A percentile compares a stretch with the other conserved stretches of the same genome.
phyloP scores from a whole-genome alignment of 2,329 filamentous ascomycete genomes.

The Cercospora berteroae region DNA sequence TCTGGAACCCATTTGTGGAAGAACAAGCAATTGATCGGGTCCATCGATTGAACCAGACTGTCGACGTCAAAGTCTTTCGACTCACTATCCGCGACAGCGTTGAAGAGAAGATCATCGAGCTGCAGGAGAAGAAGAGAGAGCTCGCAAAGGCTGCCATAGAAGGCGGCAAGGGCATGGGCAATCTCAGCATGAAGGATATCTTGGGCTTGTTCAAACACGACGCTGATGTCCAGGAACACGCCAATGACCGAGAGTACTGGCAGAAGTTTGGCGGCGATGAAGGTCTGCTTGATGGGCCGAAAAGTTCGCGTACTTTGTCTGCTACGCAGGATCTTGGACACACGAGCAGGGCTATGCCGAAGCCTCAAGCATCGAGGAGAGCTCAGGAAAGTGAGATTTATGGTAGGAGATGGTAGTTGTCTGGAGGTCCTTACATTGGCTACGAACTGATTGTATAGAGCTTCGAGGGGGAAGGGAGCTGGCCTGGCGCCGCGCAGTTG shows the following conservation, averaged over 20 bases:
- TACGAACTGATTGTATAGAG: background rate
- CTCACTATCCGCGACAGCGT: slow-evolving; percentile 83
- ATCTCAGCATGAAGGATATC: slow-evolving; percentile 90
- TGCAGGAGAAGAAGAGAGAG: slow-evolving; percentile 90
- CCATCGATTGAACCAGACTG: slow-evolving; percentile 93
- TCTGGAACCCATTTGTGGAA: slow-evolving; percentile 98
- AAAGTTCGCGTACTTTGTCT: slow-evolving; percentile 1
- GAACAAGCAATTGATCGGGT: slow-evolving; percentile 98
- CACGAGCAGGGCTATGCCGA: slow-evolving; percentile 15
- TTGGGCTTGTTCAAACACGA: slow-evolving; percentile 81
- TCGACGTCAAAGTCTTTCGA: slow-evolving; percentile 93
- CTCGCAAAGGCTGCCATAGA: slow-evolving; percentile 92
- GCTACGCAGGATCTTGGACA: slow-evolving; percentile 13
- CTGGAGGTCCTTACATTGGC: background rate
- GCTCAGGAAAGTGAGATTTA: slow-evolving; percentile 38
- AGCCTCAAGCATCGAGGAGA: slow-evolving; percentile 24
- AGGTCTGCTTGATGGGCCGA: slow-evolving; percentile 37
- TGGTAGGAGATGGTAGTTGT: slow-evolving; percentile 36
- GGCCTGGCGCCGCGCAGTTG: background rate
- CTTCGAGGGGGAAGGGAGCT: background rate
- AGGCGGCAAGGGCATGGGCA: slow-evolving; percentile 72
- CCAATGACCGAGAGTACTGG: slow-evolving; percentile 45
- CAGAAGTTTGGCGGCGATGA: slow-evolving; percentile 36
- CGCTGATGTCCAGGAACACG: slow-evolving; percentile 47
- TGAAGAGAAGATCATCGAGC: slow-evolving; percentile 88